Evolutionary conservation across 2,329 filamentous ascomycete genomes (phyloP).

Genomic region (Fusarium coicis): DNA sequence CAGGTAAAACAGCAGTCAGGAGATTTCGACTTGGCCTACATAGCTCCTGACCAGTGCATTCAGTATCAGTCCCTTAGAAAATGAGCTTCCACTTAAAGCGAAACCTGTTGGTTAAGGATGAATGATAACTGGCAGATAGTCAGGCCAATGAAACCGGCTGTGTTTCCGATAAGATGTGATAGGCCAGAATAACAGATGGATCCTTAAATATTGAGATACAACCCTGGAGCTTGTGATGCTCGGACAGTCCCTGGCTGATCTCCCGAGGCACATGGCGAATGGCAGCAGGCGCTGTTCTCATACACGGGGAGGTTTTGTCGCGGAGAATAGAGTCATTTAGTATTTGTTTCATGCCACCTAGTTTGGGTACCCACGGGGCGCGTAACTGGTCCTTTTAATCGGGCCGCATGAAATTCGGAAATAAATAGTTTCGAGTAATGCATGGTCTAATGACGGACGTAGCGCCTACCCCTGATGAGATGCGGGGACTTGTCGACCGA

Average conservation of each 20-base stretch:
- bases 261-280: background rate
- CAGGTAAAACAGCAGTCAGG: background rate
- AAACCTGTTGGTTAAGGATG: background rate
- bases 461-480: background rate
- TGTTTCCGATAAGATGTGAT: background rate
- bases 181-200: background rate
- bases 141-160: background rate
- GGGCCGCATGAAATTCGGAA: background rate
- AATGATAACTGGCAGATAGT: background rate
- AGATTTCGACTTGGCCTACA: background rate
- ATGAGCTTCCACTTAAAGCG: background rate
- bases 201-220: background rate
- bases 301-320: background rate
- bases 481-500: slow-evolving; percentile 3
- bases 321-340: background rate
- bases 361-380: background rate
- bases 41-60: background rate
- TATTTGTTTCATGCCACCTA: background rate
- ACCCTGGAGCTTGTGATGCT: background rate
- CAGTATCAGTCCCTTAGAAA: background rate
- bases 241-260: background rate
- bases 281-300: background rate
- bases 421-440: background rate
- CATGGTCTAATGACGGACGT: background rate
- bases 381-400: background rate